Conservation (phyloP, 2,329 filamentous ascomycete genomes). For the Botrytis fragariae region DNA sequence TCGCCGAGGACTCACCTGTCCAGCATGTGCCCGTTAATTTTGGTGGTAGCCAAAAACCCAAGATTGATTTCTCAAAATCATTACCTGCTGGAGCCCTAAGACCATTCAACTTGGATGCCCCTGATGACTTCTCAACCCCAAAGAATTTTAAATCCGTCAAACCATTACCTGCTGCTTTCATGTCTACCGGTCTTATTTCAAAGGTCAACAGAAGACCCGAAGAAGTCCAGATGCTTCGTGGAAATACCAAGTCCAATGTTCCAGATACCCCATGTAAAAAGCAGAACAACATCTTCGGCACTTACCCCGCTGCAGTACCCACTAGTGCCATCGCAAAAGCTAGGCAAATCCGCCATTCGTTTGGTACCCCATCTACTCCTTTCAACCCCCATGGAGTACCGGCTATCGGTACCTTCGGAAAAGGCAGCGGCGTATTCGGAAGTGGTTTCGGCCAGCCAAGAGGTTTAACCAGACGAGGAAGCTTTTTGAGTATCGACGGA, state of each 20-base stretch:
- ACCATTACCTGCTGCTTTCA: conserved; percentile 79
- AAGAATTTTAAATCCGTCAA: conserved; percentile 73
- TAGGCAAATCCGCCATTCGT: conserved; percentile 66
- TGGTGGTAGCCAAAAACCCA: conserved; percentile 51
- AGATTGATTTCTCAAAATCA: conserved; percentile 68
- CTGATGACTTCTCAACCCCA: conserved; percentile 67
- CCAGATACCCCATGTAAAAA: conserved; percentile 98
- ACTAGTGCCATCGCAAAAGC: conserved; percentile 61
- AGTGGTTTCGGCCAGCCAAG: conserved; percentile 46
- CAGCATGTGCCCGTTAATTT: conserved; percentile 54
- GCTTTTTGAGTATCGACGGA: conserved; percentile 77
- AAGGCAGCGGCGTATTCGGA: conserved; percentile 61
- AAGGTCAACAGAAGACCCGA: conserved; percentile 88
- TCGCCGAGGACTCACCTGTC: conserved; percentile 69
- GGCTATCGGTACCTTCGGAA: conserved; percentile 47
- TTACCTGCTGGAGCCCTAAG: conserved; percentile 65
- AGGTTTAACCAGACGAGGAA: conserved; percentile 51
- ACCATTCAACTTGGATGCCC: conserved; percentile 42
- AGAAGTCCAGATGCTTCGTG: conserved; percentile 51
- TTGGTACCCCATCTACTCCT: conserved; percentile 77
- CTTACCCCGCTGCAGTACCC: conserved; percentile 56
- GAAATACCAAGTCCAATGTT: conserved; percentile 63
- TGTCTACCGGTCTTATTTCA: conserved; percentile 90
- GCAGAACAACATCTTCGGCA: conserved; percentile 67
- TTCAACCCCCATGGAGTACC: conserved; percentile 61